Percentiles rank a stretch among this genome's conserved stretches.
These are phyloP conservation scores for Globisporangium sylvaticum DNA, from an alignment of 352 stramenopile genomes.

Conservation along the genomic window DNA sequence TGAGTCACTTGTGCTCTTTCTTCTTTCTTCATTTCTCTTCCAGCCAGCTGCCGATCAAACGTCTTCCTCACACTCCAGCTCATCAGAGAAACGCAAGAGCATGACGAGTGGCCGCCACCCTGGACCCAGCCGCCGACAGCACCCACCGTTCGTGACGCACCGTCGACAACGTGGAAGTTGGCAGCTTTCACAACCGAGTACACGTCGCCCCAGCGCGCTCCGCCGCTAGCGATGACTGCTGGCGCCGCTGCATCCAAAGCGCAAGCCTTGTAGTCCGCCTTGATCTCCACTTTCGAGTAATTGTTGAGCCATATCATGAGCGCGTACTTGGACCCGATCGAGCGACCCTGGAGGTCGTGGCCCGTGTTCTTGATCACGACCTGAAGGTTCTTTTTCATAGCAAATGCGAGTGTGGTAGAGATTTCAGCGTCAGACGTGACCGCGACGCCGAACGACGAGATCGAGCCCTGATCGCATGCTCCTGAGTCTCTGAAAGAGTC, in stretches of 20 bases:
- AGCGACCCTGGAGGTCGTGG: constrained; percentile 5
- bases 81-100: no score
- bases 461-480: neutral
- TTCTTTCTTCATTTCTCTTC: no score
- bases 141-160: neutral
- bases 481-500: neutral
- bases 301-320: constrained; percentile 11
- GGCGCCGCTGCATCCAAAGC: neutral
- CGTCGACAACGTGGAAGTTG: constrained; percentile 8
- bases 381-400: constrained; percentile 1
- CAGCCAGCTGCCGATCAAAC: no score
- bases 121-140: constrained; percentile 5
- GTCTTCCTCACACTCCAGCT: no score
- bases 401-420: neutral
- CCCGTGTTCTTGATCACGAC: constrained; percentile 10
- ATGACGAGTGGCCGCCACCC: constrained; percentile 4
- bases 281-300: neutral
- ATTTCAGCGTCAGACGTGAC: neutral
- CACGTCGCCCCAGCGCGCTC: constrained; percentile 6
- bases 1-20: no score
- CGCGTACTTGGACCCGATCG: constrained; percentile 11
- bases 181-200: neutral
- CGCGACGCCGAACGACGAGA: constrained; percentile 7
- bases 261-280: neutral
- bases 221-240: neutral